Percentiles rank a stretch among this genome's conserved stretches.
Evolutionary conservation across 176 grass and related monocot genomes (phyloP).

Genomic region (Secale cereale): DNA sequence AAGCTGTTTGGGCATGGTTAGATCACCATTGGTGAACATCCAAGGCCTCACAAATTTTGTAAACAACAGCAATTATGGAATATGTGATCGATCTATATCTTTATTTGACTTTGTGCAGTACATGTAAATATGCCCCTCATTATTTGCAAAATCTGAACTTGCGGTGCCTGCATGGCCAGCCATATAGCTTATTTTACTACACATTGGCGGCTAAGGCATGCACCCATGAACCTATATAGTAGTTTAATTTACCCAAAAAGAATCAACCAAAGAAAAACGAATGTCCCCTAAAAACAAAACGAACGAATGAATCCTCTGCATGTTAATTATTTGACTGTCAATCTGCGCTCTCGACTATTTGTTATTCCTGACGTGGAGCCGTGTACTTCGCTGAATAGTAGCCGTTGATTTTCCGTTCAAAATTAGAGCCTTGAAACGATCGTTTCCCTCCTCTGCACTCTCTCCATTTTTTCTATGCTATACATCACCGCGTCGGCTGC

Average conservation of each 20-base stretch:
- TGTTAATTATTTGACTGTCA: slow-evolving; percentile 16
- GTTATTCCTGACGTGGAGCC: background rate
- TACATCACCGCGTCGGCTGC: slow-evolving; percentile 28
- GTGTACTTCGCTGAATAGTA: slow-evolving; percentile 6
- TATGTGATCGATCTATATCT: background rate
- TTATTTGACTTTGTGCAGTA: slow-evolving; percentile 20
- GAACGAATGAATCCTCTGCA: slow-evolving; percentile 14
- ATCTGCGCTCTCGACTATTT: background rate
- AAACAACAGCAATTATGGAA: background rate
- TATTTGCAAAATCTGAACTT: slow-evolving; percentile 22
- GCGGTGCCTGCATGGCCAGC: background rate
- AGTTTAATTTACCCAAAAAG: slow-evolving; percentile 5
- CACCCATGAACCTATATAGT: background rate
- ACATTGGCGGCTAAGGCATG: slow-evolving; percentile 8
- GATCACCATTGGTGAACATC: background rate
- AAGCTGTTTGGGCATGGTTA: background rate
- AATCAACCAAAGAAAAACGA: background rate
- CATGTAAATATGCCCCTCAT: slow-evolving; percentile 5
- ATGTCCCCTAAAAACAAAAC: background rate
- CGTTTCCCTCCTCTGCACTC: slow-evolving; percentile 13
- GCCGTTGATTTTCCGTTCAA: slow-evolving; percentile 13
- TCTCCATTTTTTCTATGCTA: background rate
- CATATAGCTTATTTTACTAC: slow-evolving; percentile 13
- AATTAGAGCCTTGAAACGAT: slow-evolving; percentile 36
- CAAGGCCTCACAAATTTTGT: background rate